A percentile compares a stretch with the other conserved stretches of the same genome.
Conservation (phyloP, 768 basidiomycete species). For the Lentinula sp. region DNA sequence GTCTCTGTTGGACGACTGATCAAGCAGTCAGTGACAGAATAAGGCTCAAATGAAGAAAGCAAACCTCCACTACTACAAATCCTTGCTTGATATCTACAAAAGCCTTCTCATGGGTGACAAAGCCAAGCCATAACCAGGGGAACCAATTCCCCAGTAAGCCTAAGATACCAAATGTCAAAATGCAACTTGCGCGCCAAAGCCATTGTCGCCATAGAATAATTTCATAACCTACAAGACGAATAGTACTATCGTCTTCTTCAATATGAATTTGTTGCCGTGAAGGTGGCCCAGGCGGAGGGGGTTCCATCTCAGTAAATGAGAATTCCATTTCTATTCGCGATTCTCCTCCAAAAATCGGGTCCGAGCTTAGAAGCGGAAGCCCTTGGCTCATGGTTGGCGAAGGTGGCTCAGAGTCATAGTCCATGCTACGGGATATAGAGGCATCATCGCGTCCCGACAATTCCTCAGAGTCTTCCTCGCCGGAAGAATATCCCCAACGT, state of each 20-base stretch:
- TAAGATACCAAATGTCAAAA: constrained; percentile 65
- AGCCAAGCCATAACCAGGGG: constrained; percentile 85
- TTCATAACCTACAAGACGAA: constrained; percentile 86
- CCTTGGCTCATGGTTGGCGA: constrained; percentile 46
- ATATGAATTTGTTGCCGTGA: constrained; percentile 84
- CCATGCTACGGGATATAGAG: constrained; percentile 54
- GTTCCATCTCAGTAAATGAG: constrained; percentile 51
- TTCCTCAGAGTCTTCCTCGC: constrained; percentile 56
- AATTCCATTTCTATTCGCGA: constrained; percentile 77
- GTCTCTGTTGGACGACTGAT: constrained; percentile 79
- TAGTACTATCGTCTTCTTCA: constrained; percentile 82
- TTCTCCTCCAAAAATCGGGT: constrained; percentile 81
- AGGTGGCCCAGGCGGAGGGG: constrained; percentile 78
- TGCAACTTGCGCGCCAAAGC: constrained; percentile 68
- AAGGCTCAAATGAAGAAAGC: constrained; percentile 17
- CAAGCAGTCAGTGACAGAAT: constrained; percentile 11
- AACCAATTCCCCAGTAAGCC: constrained; percentile 91
- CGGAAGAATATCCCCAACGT: constrained; percentile 92
- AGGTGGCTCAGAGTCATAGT: constrained; percentile 67
- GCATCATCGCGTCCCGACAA: constrained; percentile 31
- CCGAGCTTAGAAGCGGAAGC: constrained; percentile 65
- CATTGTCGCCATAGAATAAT: constrained; percentile 52
- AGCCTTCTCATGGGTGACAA: constrained; percentile 76
- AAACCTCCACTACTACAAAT: constrained; percentile 86
- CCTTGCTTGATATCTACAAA: constrained; percentile 69